Percentiles rank a stretch among this genome's conserved stretches.
Conservation (phyloP, 2,329 filamentous ascomycete genomes). For the Phyllosticta ampelicida region DNA sequence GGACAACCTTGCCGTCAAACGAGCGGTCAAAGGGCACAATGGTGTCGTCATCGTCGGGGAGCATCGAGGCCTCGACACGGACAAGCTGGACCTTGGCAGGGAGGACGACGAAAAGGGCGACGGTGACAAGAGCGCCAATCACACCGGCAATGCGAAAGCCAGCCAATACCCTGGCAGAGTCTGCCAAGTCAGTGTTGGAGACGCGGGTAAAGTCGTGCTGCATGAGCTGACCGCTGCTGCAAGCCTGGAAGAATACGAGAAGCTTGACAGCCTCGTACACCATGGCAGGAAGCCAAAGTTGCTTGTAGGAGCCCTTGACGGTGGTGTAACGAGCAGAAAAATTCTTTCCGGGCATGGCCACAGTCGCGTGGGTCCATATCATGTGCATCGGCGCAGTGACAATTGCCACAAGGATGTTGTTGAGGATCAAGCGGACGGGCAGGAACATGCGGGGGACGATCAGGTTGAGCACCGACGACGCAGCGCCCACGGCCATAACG, state of each 20-base stretch:
- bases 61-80: conserved; percentile 77
- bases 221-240: conserved; percentile 35
- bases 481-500: conserved; percentile 24
- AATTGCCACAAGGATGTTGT: conserved; percentile 48
- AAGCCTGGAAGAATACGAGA: conserved; percentile 45
- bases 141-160: conserved; percentile 17
- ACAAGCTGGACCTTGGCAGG: conserved; percentile 67
- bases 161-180: conserved; percentile 20
- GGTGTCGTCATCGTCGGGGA: conserved; percentile 69
- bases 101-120: conserved; percentile 60
- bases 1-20: conserved; percentile 65
- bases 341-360: conserved; percentile 55
- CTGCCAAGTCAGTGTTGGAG: conserved; percentile 19
- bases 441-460: conserved; percentile 24
- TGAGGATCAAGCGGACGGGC: conserved; percentile 40
- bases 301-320: conserved; percentile 47
- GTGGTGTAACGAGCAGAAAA: conserved; percentile 58
- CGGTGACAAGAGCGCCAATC: conserved; percentile 37
- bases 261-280: conserved; percentile 40
- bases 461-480: conserved; percentile 35
- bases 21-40: conserved; percentile 86
- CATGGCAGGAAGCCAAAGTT: conserved; percentile 57
- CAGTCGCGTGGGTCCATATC: conserved; percentile 77
- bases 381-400: conserved; percentile 58
- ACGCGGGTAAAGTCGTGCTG: conserved; percentile 23